Evolutionary conservation across 2,329 filamentous ascomycete genomes (phyloP).

Genomic region (Fusarium sublunatum): DNA sequence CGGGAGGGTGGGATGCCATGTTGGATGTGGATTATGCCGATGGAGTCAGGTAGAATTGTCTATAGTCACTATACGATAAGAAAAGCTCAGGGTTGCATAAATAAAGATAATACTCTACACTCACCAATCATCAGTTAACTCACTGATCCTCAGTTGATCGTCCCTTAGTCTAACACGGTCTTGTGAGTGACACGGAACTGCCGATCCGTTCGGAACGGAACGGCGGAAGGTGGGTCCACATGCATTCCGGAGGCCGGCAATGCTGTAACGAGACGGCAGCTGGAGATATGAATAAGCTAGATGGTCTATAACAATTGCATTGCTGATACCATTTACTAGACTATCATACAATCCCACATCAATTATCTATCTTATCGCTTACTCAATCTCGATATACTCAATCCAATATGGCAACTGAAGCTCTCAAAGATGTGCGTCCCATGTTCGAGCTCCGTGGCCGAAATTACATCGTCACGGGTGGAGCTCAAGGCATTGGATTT

Average conservation of each 20-base stretch:
- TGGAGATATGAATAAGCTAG: not conserved
- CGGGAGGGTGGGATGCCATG: constrained; percentile 28
- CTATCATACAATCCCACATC: not conserved
- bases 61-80: not conserved
- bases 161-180: not conserved
- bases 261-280: not conserved
- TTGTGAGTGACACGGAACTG: constrained; percentile 6
- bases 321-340: not conserved
- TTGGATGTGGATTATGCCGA: not conserved
- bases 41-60: not conserved
- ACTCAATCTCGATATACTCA: not conserved
- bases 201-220: constrained; percentile 28
- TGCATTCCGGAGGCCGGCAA: constrained; percentile 5
- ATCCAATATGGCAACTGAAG: constrained; percentile 16
- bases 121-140: not conserved
- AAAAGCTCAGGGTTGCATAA: not conserved
- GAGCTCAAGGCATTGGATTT: constrained; percentile 55
- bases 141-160: not conserved
- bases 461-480: constrained; percentile 55
- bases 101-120: constrained; percentile 1
- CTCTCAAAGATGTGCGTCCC: constrained; percentile 28
- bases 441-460: constrained; percentile 50
- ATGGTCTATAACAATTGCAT: too few relatives aligned
- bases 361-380: not conserved
- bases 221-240: constrained; percentile 23